Percentiles rank a stretch among this genome's conserved stretches.
phyloP scores from a whole-genome alignment of 495 filamentous ascomycete species.

The Aspergillus baeticus region DNA sequence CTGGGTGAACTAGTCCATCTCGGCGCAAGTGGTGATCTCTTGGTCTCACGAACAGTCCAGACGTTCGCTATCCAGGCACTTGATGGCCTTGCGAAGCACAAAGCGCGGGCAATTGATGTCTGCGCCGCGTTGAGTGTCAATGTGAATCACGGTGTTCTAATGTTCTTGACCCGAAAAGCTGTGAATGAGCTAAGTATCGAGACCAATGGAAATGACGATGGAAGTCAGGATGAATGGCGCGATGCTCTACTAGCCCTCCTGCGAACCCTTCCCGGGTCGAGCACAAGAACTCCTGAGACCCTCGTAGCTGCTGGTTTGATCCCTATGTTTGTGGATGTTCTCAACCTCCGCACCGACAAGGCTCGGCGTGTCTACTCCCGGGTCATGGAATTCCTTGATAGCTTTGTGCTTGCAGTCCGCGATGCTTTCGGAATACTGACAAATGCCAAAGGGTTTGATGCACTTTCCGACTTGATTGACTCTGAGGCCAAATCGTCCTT shows the following conservation, averaged over 20 bases:
- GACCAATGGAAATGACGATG: slow-evolving; percentile 54
- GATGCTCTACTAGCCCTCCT: slow-evolving; percentile 80
- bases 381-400: slow-evolving; percentile 81
- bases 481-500: slow-evolving; percentile 74
- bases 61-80: slow-evolving; percentile 78
- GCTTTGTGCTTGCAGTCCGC: slow-evolving; percentile 74
- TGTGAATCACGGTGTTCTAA: slow-evolving; percentile 93
- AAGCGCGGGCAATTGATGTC: slow-evolving; percentile 73
- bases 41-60: slow-evolving; percentile 72
- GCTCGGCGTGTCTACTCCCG: slow-evolving; percentile 79
- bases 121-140: slow-evolving; percentile 84
- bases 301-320: slow-evolving; percentile 85
- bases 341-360: slow-evolving; percentile 78
- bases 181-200: slow-evolving; percentile 74
- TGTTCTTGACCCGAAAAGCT: slow-evolving; percentile 87
- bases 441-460: slow-evolving; percentile 77
- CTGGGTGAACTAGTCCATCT: slow-evolving; percentile 86
- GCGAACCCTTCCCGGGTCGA: slow-evolving; percentile 66
- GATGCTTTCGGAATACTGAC: slow-evolving; percentile 79
- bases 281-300: slow-evolving; percentile 65
- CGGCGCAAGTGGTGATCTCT: slow-evolving; percentile 59
- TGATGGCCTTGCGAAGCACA: slow-evolving; percentile 78
- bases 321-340: slow-evolving; percentile 83
- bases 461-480: slow-evolving; percentile 78
- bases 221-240: slow-evolving; percentile 80